Evolutionary conservation across 208 protist genomes (phyloP).

Genomic region (Leishmania mexicana): DNA sequence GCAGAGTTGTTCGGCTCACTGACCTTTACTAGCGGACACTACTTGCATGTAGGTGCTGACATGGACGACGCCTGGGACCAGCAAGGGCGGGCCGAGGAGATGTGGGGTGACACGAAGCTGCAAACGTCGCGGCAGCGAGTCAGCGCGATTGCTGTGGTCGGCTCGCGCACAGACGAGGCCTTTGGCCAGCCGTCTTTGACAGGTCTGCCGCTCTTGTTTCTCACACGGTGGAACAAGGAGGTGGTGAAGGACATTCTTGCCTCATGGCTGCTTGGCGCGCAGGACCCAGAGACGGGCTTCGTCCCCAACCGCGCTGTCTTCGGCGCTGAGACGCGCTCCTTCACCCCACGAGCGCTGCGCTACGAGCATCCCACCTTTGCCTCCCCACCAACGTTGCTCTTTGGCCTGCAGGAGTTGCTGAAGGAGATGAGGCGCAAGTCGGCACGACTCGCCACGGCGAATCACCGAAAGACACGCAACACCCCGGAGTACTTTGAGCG

Average conservation of each 20-base stretch:
- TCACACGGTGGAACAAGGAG: slow-evolving; percentile 82
- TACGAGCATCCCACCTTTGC: slow-evolving; percentile 62
- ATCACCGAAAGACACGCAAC: slow-evolving; percentile 53
- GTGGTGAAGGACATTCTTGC: slow-evolving; percentile 74
- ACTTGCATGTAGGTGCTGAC: slow-evolving; percentile 38
- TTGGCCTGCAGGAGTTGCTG: slow-evolving; percentile 68
- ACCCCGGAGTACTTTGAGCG: slow-evolving; percentile 40
- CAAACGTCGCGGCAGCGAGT: slow-evolving; percentile 27
- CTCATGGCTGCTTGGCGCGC: slow-evolving; percentile 71
- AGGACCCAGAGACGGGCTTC: slow-evolving; percentile 70
- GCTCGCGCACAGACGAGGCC: slow-evolving; percentile 72
- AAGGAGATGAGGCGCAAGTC: slow-evolving; percentile 46
- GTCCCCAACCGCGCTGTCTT: slow-evolving; percentile 61
- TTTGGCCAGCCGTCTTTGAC: slow-evolving; percentile 62
- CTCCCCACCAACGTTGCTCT: slow-evolving; percentile 64
- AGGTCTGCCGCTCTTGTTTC: slow-evolving; percentile 71
- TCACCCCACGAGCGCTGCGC: slow-evolving; percentile 40
- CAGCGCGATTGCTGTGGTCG: slow-evolving; percentile 47
- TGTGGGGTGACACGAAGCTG: slow-evolving; percentile 26
- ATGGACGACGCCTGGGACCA: slow-evolving; percentile 56
- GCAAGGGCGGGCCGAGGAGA: slow-evolving; percentile 23
- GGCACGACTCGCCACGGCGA: slow-evolving; percentile 28
- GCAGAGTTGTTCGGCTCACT: slow-evolving; percentile 69
- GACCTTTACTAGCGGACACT: slow-evolving; percentile 51
- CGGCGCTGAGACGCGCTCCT: slow-evolving; percentile 35